These are phyloP conservation scores for Hippophae tibetana DNA, from an alignment of 306 rosid species.

Conservation along the genomic window DNA sequence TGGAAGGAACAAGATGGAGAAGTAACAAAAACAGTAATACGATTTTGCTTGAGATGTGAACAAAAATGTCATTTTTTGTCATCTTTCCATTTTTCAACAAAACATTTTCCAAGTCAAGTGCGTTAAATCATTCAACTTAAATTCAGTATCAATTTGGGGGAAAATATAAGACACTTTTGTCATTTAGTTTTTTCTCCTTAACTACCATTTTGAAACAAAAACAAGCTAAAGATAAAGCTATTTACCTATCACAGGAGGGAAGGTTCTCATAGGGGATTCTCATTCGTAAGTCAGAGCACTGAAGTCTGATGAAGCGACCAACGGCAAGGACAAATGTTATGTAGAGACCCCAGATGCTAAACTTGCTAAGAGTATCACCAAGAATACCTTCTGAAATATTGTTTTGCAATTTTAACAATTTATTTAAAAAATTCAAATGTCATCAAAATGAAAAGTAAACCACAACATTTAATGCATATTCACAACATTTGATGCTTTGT, in stretches of 20 bases:
- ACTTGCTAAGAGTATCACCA: conserved; percentile 98
- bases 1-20: not conserved
- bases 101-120: no score
- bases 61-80: not conserved
- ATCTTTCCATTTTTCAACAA: not conserved
- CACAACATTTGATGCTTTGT: not conserved
- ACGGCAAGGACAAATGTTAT: conserved; percentile 97
- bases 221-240: conserved; percentile 3
- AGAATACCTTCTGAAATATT: conserved; percentile 80
- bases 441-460: not conserved
- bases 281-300: conserved; percentile 95
- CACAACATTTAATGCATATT: not conserved
- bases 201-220: no score
- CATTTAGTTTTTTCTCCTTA: no score
- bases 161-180: no score
- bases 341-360: conserved; percentile 99
- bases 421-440: not conserved
- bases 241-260: conserved; percentile 94
- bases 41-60: not conserved
- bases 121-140: no score
- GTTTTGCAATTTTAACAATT: conserved; percentile 6
- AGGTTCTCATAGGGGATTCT: conserved; percentile 94
- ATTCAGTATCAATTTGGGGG: no score
- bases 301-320: conserved; percentile 95
- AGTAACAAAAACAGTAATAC: no score